Evolutionary conservation across 2,329 filamentous ascomycete species (phyloP), one percentile per base, ranked within the genome.

Genomic region (Pseudodiploospora longispora): DNA sequence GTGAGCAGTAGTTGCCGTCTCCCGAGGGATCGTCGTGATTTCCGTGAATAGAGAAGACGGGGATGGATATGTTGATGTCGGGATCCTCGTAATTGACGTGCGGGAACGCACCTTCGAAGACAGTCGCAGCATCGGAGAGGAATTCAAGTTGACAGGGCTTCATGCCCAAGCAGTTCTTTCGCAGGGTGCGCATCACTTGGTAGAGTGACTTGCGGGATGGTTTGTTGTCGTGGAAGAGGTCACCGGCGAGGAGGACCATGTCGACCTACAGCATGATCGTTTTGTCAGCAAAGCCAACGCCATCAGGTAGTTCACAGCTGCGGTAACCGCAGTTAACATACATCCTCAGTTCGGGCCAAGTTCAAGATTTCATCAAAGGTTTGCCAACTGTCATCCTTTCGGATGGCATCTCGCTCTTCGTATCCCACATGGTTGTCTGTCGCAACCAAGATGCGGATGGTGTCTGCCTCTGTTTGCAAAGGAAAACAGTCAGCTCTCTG

Each of bases 11-110:
- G 60, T 95, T 87, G 8, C 90, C 93, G 57, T 96, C 90, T 7
- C 93, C 93, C n/a, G 90, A 94, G 0, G 93, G 93, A 60, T 98
- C 93, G 59, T 98, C 93, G 61, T 98, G 93, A 58, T 98, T 98
- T 38, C 93, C 93, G 57, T 98, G 94, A 35, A 98, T 98, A 1
- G 91, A 95, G 61, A 98, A 98, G 29, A 98, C 89, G 0, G 93
- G 93, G 44, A 97, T 96, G 1, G 90, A 87, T 48, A 98, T 81
- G 57, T 98, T 98, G 64, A 98, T 96, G 56, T 98, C 88, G 27
- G 87, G 81, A 57, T 98, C 93, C 64, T 97, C 89, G 65, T 98
- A 98, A 65, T 98, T 98, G 65, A 95, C 91, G 62, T 96, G 86
- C 40, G 88, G 83, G 59, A 96, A 95, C 1, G 88, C 83, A 6